Percentiles rank a stretch among this genome's conserved stretches.
phyloP scores from a whole-genome alignment of 805 yeast genomes.

The Kurtzmaniella cleridarum region DNA sequence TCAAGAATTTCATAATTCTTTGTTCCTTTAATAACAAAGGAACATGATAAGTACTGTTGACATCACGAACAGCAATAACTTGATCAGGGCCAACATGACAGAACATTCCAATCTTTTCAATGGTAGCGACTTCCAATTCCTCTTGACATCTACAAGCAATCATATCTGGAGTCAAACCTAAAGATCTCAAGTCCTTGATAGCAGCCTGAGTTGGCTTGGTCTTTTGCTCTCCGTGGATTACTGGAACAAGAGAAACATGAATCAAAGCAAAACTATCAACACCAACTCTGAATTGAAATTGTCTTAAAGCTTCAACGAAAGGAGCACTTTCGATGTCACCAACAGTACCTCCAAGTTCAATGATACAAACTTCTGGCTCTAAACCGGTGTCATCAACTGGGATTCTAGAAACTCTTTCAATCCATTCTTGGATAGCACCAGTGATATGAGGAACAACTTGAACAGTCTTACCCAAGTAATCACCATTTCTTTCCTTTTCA shows the following conservation, averaged over 20 bases:
- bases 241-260: slow-evolving; percentile 96
- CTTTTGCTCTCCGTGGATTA: slow-evolving; percentile 97
- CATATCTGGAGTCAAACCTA: slow-evolving; percentile 93
- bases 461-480: slow-evolving; percentile 97
- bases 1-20: slow-evolving; percentile 68
- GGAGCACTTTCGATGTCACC: slow-evolving; percentile 99
- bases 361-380: slow-evolving; percentile 93
- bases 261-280: slow-evolving; percentile 88
- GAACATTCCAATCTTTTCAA: slow-evolving; percentile 95
- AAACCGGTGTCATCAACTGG: slow-evolving; percentile 89
- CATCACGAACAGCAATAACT: slow-evolving; percentile 95
- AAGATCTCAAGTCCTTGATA: slow-evolving; percentile 88
- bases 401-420: slow-evolving; percentile 82
- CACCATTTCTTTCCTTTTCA: slow-evolving; percentile 93
- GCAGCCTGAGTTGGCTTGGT: slow-evolving; percentile 99
- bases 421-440: slow-evolving; percentile 97
- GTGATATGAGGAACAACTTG: slow-evolving; percentile 99
- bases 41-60: slow-evolving; percentile 94
- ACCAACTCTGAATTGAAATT: slow-evolving; percentile 97
- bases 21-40: slow-evolving; percentile 88
- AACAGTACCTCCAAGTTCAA: slow-evolving; percentile 98
- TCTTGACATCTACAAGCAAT: slow-evolving; percentile 96
- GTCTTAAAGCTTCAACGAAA: slow-evolving; percentile 97
- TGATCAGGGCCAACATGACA: slow-evolving; percentile 99
- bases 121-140: slow-evolving; percentile 75